These are phyloP conservation scores for Lotmaria passim DNA, from an alignment of 208 protist genomes.

Conservation along the genomic window DNA sequence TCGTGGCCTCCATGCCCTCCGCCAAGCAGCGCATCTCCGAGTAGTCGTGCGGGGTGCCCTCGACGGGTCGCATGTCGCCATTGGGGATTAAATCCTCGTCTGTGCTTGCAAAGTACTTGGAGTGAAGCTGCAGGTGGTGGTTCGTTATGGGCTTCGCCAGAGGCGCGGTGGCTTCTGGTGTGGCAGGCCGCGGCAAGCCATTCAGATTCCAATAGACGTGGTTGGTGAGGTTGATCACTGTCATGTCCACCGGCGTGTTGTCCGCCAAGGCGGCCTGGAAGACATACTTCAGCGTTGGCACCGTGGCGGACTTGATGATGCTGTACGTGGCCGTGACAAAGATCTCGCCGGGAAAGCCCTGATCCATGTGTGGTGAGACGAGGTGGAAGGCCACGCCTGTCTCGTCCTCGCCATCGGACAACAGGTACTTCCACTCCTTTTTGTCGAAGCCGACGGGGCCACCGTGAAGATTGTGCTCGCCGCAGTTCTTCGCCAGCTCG, in stretches of 20 bases:
- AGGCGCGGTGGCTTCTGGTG: constrained; percentile 16
- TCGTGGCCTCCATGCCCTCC: constrained; percentile 59
- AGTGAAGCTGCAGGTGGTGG: constrained; percentile 57
- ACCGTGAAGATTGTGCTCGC: constrained; percentile 73
- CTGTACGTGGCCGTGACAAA: constrained; percentile 76
- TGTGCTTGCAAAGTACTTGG: constrained; percentile 54
- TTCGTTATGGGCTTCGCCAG: constrained; percentile 57
- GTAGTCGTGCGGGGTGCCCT: constrained; percentile 68
- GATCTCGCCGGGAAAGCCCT: constrained; percentile 83
- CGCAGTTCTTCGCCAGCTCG: constrained; percentile 67
- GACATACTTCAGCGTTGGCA: constrained; percentile 59
- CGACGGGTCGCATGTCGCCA: constrained; percentile 46
- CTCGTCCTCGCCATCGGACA: constrained; percentile 72
- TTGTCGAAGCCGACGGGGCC: constrained; percentile 64
- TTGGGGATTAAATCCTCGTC: constrained; percentile 50
- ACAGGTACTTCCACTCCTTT: constrained; percentile 75
- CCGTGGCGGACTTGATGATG: constrained; percentile 41
- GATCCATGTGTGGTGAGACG: constrained; percentile 73
- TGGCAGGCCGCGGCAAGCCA: constrained; percentile 47
- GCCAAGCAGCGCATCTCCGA: constrained; percentile 41
- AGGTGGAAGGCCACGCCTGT: constrained; percentile 76
- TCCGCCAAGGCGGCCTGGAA: constrained; percentile 59
- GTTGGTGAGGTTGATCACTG: constrained; percentile 80
- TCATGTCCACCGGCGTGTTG: constrained; percentile 59
- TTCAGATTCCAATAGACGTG: constrained; percentile 89